Base-by-base conservation (phyloP, 805 yeast species). In the Komagataella kurtzmanii region DNA sequence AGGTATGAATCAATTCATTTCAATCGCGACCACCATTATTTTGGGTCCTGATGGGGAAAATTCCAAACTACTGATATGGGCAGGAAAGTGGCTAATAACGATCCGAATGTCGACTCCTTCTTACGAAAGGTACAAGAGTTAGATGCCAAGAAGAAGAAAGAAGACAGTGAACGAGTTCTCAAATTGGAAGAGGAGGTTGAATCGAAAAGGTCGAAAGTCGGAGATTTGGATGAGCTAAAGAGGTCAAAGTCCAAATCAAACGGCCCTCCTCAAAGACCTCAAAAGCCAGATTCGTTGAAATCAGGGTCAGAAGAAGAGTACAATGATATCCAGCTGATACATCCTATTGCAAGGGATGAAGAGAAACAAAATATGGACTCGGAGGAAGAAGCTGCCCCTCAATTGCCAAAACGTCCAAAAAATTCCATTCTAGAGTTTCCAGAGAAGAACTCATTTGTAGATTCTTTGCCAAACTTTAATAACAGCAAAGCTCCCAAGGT, bases 401-500 rank as follows among this genome's bases (percentile, higher is more conserved):
- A 8, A 17, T 57, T 12, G 47, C 51, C 5, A 50, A 52, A 2
- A 47, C 57, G 14, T 51, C 55, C 21, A 55, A 54, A 12, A 43
- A 52, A 4, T 48, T 56, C 10, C 46, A 50, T 12, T 17, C 52
- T 4, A 50, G 54, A n/a, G 4, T 54, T 2, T 17, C 49, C 3
- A 53, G 49, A 43, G 49, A 52, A 43, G 49, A 52, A 7, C 43
- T 50, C 5, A 21, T 51, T 1, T 46, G 48, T 46, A 48, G 46
- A 47, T 43, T 12, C 44, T 30, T 8, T 30, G 40, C 40, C 40
- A n/a, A 30, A 30, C 10, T 30, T 30, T 14, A 30, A 30, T 8
- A 44, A 30, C 6, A 7, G 43, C 4, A 52, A 56, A 7, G 63
- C 53, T 46, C 67, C 68, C 3, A 51, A 54, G 30, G 54, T 60